Evolutionary conservation across 768 basidiomycete species (phyloP).

Genomic region (Tephrocybe sp.): DNA sequence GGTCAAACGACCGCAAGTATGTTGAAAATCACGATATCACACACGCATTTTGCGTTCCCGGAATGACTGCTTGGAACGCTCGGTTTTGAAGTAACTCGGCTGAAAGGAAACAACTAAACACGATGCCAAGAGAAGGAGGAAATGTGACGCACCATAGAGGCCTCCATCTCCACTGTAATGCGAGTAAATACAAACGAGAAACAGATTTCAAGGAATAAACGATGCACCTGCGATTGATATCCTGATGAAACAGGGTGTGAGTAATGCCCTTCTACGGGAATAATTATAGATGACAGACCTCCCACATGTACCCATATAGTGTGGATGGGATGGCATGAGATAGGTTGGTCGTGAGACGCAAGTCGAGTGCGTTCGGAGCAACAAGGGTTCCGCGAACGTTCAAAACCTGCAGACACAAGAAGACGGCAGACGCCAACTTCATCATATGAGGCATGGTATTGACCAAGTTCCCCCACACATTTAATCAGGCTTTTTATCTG

Average conservation of each 20-base stretch:
- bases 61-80: constrained; percentile 56
- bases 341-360: constrained; percentile 25
- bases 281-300: constrained; percentile 18
- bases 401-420: constrained; percentile 3
- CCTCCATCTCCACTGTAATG: constrained; percentile 35
- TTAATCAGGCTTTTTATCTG: background rate
- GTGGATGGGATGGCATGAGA: constrained; percentile 30
- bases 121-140: background rate
- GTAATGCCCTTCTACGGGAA: background rate
- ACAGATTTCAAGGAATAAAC: background rate
- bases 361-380: constrained; percentile 27
- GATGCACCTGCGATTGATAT: constrained; percentile 30
- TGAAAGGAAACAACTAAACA: constrained; percentile 3
- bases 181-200: background rate
- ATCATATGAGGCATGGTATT: background rate
- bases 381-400: constrained; percentile 14
- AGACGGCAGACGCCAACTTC: background rate
- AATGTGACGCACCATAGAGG: constrained; percentile 29
- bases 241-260: constrained; percentile 15
- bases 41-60: constrained; percentile 40
- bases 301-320: constrained; percentile 35
- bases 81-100: constrained; percentile 50
- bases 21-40: background rate
- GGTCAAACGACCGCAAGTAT: background rate
- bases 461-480: background rate